Percentiles rank a stretch among this genome's conserved stretches.
Conservation (phyloP, 345 rosid species). For the Euphorbia tirucalli region DNA sequence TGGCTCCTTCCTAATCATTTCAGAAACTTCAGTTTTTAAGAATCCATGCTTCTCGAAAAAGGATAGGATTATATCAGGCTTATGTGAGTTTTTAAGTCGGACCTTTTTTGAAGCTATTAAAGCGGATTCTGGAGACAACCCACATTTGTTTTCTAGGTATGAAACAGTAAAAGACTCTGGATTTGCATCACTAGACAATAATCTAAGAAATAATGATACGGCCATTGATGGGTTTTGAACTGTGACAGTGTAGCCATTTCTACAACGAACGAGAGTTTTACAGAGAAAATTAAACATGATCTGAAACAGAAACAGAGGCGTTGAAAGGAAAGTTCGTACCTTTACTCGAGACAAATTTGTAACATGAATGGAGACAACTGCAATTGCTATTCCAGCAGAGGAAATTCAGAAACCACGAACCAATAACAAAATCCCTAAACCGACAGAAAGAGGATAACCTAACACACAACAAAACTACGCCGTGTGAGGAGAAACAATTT, state of each 20-base stretch:
- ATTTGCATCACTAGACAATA: not conserved
- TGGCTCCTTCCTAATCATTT: no score
- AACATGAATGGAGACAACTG: no score
- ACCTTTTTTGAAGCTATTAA: conserved; percentile 13
- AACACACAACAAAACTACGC: no score
- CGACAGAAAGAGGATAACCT: no score
- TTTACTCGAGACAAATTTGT: not conserved
- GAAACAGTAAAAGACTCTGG: conserved; percentile 27
- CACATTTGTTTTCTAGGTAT: conserved; percentile 35
- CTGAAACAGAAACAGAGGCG: not conserved
- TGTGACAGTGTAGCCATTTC: not conserved
- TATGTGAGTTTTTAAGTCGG: conserved; percentile 17
- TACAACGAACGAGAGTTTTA: not conserved
- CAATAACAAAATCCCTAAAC: no score
- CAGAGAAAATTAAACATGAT: not conserved
- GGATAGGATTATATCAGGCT: no score
- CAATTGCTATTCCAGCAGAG: no score
- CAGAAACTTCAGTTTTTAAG: no score
- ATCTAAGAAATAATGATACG: not conserved
- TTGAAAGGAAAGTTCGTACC: not conserved
- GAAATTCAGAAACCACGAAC: no score
- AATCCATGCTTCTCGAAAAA: no score
- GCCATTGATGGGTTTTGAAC: not conserved
- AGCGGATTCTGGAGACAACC: conserved; percentile 36
- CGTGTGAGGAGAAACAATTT: no score